A percentile compares a stretch with the other conserved stretches of the same genome.
These are phyloP conservation scores for Kentomonas sorsogonicus DNA, from an alignment of 208 protist genomes.

Conservation along the genomic window DNA sequence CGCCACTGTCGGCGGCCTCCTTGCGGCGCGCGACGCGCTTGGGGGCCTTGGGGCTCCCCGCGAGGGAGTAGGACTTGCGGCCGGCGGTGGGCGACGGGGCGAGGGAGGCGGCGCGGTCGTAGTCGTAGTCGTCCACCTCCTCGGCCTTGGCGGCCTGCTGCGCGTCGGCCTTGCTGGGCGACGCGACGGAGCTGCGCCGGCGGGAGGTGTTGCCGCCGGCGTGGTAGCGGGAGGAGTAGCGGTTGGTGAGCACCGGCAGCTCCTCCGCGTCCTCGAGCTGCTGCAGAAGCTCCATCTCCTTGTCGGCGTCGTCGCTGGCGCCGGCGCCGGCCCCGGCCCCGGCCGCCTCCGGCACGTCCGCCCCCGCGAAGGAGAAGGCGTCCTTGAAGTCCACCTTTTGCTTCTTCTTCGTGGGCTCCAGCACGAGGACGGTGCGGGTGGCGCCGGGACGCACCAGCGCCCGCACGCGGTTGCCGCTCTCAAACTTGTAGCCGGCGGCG, in stretches of 20 bases:
- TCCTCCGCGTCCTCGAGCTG: no score
- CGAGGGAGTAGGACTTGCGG: no score
- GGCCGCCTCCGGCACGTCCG: neutral
- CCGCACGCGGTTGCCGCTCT: no score
- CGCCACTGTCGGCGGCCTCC: no score
- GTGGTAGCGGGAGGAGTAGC: no score
- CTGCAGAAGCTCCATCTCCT: constrained; percentile 1
- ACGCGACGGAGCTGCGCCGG: neutral
- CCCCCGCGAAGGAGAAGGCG: constrained; percentile 15
- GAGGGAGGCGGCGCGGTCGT: no score
- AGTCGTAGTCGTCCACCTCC: neutral
- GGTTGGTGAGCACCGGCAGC: no score
- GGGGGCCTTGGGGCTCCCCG: no score
- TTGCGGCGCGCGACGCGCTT: no score
- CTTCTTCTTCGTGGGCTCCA: constrained; percentile 12
- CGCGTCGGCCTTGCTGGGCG: neutral
- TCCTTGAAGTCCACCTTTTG: constrained; percentile 13
- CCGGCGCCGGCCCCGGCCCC: neutral
- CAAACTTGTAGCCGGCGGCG: neutral
- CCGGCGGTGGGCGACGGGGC: no score
- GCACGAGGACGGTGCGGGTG: constrained; percentile 5
- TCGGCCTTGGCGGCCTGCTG: neutral
- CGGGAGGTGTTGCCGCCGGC: no score
- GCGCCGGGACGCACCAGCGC: constrained; percentile 7
- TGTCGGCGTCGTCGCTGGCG: neutral